phyloP scores from a whole-genome alignment of 1,284 basidiomycete genomes.

The Pseudozyma tsukubaensis region DNA sequence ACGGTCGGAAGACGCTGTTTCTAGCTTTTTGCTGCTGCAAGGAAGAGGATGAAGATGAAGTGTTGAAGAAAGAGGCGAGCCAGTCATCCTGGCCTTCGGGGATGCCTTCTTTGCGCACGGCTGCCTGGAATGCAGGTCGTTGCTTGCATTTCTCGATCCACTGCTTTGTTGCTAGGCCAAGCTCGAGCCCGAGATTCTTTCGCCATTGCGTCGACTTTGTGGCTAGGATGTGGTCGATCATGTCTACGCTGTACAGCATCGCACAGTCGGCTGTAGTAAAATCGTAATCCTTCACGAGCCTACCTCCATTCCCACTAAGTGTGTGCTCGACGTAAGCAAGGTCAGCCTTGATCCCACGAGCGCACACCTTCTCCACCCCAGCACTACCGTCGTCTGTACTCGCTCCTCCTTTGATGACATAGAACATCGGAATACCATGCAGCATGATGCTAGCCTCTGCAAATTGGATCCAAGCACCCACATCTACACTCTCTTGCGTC shows the following conservation, averaged over 20 bases:
- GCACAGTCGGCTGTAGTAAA: constrained; percentile 44
- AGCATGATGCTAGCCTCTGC: constrained; percentile 36
- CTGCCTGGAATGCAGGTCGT: constrained; percentile 27
- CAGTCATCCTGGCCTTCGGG: constrained; percentile 24
- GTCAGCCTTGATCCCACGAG: constrained; percentile 25
- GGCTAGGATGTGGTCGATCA: constrained; percentile 18
- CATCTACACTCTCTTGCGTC: constrained; percentile 27
- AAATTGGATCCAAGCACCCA: constrained; percentile 39
- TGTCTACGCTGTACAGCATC: constrained; percentile 38
- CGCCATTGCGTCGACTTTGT: constrained; percentile 18
- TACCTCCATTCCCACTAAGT: constrained; percentile 20
- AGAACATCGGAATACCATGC: constrained; percentile 32
- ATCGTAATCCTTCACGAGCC: constrained; percentile 21
- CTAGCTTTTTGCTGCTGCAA: constrained; percentile 4
- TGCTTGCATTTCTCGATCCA: constrained; percentile 29
- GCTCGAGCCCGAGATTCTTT: constrained; percentile 9
- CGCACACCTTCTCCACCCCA: constrained; percentile 24
- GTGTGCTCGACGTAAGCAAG: constrained; percentile 27
- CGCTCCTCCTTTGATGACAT: constrained; percentile 27
- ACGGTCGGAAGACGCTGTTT: constrained; percentile 80
- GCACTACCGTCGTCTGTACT: constrained; percentile 14
- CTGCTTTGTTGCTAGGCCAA: constrained; percentile 19
- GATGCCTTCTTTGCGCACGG: constrained; percentile 25
- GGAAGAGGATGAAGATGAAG: not conserved
- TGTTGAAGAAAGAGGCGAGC: constrained; percentile 18